Evolutionary conservation across 2,329 filamentous ascomycete species (phyloP), one percentile per base, ranked within the genome.

Genomic region (Pseudofabraea citricarpa): DNA sequence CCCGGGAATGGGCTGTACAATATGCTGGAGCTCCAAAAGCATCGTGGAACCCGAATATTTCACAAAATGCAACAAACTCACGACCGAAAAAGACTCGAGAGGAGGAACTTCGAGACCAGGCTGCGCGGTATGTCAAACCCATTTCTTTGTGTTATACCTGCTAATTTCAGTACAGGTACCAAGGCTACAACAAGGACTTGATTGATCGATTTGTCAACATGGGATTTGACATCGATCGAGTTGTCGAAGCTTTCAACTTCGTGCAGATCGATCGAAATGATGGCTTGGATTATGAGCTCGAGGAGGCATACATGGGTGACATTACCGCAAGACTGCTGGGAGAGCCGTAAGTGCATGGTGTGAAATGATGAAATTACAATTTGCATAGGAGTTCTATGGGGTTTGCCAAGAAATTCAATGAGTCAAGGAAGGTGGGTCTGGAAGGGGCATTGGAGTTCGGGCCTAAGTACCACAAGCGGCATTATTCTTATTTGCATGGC

Each of bases 301-400:
- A 94, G 59, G 87, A 93, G 57, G 89, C 84, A 1, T 90, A 90
- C 55, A 88, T 95, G 77, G 89, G 87, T 3, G 90, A 95, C 54
- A 84, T 97, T 50, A 95, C 88, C 0, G 87, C 89, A 15, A 76
- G 85, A 45, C 75, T 97, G 6, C 80, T 96, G 24, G 87, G 87
- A 27, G 90, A 96, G 65, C 76, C 79, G 36, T 61, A 47, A 57
- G 13, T 36, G 5, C n/a, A n/a, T 23, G 7, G n/a, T 36, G 15
- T 36, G n/a, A 29, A 8, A 32, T 15, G 2, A 13, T 21, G 35
- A 15, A 8, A 37, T 9, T 10, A 12, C 18, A 22, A 13, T 13
- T 20, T 22, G 15, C 21, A 21, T 20, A 13, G 35, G 35, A 13
- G 15, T 21, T 37, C 19, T 21, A 37, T 37, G 32, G 9, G 3